phyloP scores from a whole-genome alignment of 345 rosid species.

The Trapa bicornis region DNA sequence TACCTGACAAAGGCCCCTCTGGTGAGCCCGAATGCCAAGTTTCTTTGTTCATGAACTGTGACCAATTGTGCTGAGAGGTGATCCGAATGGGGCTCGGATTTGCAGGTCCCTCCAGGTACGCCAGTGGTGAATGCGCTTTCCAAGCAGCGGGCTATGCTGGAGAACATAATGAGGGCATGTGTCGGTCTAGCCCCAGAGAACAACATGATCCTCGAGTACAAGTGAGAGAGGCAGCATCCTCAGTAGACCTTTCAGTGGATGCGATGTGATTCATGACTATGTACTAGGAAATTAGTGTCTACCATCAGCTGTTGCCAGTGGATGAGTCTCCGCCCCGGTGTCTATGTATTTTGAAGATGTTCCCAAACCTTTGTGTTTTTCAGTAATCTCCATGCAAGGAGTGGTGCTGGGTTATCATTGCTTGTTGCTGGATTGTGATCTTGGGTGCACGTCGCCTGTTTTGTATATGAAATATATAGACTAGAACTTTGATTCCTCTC shows the following conservation, averaged over 20 bases:
- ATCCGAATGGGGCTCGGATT: neutral
- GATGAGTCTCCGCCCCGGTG: neutral
- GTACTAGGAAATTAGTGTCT: neutral
- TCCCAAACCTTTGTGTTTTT: neutral
- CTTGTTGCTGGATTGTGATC: too few relatives aligned
- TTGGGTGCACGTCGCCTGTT: too few relatives aligned
- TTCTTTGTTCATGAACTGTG: neutral
- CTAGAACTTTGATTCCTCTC: too few relatives aligned
- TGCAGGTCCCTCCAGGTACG: slow-evolving; percentile 87
- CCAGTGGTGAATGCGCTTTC: slow-evolving; percentile 93
- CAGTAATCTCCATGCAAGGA: neutral
- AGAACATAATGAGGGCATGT: slow-evolving; percentile 90
- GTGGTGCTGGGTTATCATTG: neutral
- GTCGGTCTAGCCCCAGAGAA: slow-evolving; percentile 92
- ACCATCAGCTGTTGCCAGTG: neutral
- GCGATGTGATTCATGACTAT: neutral
- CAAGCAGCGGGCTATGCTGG: slow-evolving; percentile 96
- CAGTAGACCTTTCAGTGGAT: neutral
- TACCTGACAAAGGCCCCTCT: slow-evolving; percentile 98
- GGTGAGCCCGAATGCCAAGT: slow-evolving; percentile 27
- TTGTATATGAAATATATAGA: too few relatives aligned
- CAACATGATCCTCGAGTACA: slow-evolving; percentile 98
- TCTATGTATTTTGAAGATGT: neutral
- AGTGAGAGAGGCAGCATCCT: slow-evolving; percentile 25
- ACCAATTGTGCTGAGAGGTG: neutral